Base-by-base conservation (phyloP, 805 yeast species). In the Blastobotrys robertii region DNA sequence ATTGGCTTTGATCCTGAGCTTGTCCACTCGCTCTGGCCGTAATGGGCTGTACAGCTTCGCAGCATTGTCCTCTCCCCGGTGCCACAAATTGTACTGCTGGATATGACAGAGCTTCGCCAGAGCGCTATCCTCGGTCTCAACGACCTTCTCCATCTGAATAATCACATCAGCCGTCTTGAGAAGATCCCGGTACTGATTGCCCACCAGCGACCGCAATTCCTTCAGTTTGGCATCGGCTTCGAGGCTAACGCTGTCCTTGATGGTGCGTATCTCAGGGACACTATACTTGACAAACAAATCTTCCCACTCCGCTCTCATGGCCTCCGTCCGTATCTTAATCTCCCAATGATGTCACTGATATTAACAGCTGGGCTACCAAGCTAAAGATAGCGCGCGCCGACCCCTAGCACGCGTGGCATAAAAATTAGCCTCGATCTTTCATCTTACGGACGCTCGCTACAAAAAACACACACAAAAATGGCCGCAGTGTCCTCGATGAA, bases 91-190 rank as follows among this genome's bases (percentile, higher is more conserved):
- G 37, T 40, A 44, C 28, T 45, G 33, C 25, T 34, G 34, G 10
- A 37, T 31, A n/a, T 33, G 22, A 19, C 45, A 44, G 34, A 49
- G 30, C 15, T 30, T 40, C 9, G 44, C 32, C 28, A 50, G 38
- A 14, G 38, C 39, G n/a, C 19, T 10, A 28, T 50, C 51, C 28
- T 47, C 45, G 2, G 33, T 28, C 34, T 9, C 15, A 6, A 37
- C 46, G 2, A 42, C 30, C 30, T 14, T n/a, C 25, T 52, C 39
- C 53, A 54, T 50, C 9, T 37, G 44, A 8, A 30, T 42, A 13
- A 54, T 50, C 12, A 38, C 34, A 22, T 53, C 57, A 2, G 57
- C 52, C 7, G 55, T 53, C 9, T 39, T 38, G 8, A 54, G 46
- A 40, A 54, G 40, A 36, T 53, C 55, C 15, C 41, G 38, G 36